A percentile compares a stretch with the other conserved stretches of the same genome.
phyloP scores from a whole-genome alignment of 768 basidiomycete species.

The Pisolithus microcarpus region DNA sequence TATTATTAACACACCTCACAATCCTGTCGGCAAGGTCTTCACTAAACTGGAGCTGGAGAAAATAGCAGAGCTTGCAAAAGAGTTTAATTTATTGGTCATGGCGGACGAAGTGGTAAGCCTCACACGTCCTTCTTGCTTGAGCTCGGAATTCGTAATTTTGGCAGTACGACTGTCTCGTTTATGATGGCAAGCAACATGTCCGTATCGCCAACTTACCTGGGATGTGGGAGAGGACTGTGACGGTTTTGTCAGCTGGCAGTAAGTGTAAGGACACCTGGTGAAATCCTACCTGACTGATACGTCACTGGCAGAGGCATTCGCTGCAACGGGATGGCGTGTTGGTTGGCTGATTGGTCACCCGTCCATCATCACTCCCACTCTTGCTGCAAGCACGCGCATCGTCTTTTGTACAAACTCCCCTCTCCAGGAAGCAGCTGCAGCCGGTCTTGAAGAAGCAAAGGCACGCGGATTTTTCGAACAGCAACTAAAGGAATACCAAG shows the following conservation, averaged over 20 bases:
- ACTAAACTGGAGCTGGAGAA: slow-evolving; percentile 71
- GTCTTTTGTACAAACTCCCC: slow-evolving; percentile 95
- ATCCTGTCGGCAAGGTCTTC: slow-evolving; percentile 98
- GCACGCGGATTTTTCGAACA: slow-evolving; percentile 70
- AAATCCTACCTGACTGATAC: background rate
- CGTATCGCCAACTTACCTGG: slow-evolving; percentile 92
- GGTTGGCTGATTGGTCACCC: slow-evolving; percentile 92
- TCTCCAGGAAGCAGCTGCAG: slow-evolving; percentile 87
- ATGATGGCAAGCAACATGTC: slow-evolving; percentile 81
- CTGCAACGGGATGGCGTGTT: slow-evolving; percentile 95
- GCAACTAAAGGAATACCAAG: slow-evolving; percentile 72
- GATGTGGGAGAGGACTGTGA: slow-evolving; percentile 98
- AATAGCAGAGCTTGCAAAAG: slow-evolving; percentile 83
- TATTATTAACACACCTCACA: slow-evolving; percentile 94
- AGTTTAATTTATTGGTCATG: slow-evolving; percentile 89
- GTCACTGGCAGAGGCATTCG: slow-evolving; percentile 70
- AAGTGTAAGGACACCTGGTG: slow-evolving; percentile 23
- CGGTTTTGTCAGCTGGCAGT: slow-evolving; percentile 95
- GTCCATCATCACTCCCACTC: slow-evolving; percentile 75
- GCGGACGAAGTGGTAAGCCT: slow-evolving; percentile 87
- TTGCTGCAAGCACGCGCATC: slow-evolving; percentile 89
- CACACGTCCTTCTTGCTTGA: background rate
- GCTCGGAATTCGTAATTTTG: slow-evolving; percentile 1
- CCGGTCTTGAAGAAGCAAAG: slow-evolving; percentile 76
- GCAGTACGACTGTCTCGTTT: slow-evolving; percentile 91